Percentiles rank a stretch among this genome's conserved stretches.
These are phyloP conservation scores for Borovskyia barvae DNA, from an alignment of 208 protist species.

Conservation along the genomic window DNA sequence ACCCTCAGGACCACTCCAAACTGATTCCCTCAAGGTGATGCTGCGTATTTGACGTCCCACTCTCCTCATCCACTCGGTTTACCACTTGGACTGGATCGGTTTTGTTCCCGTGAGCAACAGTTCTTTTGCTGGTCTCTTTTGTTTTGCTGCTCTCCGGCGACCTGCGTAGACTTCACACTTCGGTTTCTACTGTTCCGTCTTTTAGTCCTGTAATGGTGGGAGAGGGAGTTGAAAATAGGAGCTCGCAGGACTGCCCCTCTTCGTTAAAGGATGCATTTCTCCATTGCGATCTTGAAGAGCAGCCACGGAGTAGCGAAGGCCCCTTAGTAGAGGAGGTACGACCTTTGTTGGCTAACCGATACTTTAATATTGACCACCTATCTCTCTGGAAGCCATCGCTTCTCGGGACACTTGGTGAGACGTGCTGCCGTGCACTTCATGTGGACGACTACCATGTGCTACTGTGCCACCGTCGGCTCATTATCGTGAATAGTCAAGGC, in stretches of 20 bases:
- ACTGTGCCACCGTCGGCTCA: constrained; percentile 39
- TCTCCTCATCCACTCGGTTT: too few relatives aligned
- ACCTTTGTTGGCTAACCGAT: constrained; percentile 15
- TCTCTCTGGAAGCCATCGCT: constrained; percentile 27
- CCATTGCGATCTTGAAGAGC: constrained; percentile 7
- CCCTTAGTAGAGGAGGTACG: constrained; percentile 8
- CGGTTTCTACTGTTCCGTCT: too few relatives aligned
- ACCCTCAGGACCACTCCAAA: too few relatives aligned
- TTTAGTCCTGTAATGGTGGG: too few relatives aligned
- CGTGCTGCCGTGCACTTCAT: constrained; percentile 10
- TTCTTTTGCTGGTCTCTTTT: too few relatives aligned
- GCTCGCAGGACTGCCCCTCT: constrained; percentile 4
- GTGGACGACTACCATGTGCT: constrained; percentile 43
- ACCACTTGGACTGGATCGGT: too few relatives aligned
- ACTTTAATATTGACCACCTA: constrained; percentile 26
- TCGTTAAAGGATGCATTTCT: constrained; percentile 15
- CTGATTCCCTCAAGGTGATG: too few relatives aligned
- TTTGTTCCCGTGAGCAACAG: too few relatives aligned
- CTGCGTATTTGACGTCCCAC: too few relatives aligned
- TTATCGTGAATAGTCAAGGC: constrained; percentile 38
- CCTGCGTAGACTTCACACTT: too few relatives aligned
- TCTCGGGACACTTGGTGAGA: constrained; percentile 19
- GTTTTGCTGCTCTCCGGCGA: too few relatives aligned
- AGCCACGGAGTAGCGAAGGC: background rate
- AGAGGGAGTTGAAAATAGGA: constrained; percentile 8